Evolutionary conservation across 352 stramenopile genomes (phyloP), one percentile per base, ranked within the genome.

Genomic region (Globisporangium okanoganense): DNA sequence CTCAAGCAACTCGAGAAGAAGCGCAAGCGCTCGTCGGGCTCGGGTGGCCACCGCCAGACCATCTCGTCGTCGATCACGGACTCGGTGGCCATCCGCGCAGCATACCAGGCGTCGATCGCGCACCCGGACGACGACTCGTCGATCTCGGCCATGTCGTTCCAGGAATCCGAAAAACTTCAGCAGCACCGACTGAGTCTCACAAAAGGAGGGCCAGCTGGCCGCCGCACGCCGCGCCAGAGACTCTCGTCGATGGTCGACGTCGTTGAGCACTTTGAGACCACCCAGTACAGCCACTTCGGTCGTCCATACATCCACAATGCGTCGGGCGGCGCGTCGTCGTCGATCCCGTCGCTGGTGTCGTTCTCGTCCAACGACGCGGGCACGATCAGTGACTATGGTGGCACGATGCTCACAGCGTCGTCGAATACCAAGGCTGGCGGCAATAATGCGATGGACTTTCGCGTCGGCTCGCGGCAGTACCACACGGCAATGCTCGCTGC

Each of bases 131-230:
- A 84, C 38, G 50, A 76, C 56, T 88, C 76, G 13, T 87, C 78
- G 4, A 89, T 92, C 58, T 92, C 82, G 0, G 76, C 73, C 14
- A 56, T 85, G 2, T 90, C 80, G n/a, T 88, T 81, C 0, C 68
- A 72, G 2, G 82, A 90, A 45, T 92, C 82, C 2, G 80, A 90
- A 40, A 89, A 89, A 56, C 71, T 79, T 38, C 76, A 86, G 64
- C 78, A 81, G 44, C 76, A 86, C 52, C 76, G 79, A 13, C 53
- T 92, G 22, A 86, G 75, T 49, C 59, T 92, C 31, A 79, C 61
- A 33, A 59, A n/a, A 5, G 49, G 43, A 14, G 43, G 53, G 4
- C 48, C 47, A 35, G 44, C 20, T 20, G 56, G 56, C 5, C 43
- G 40, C 3, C 44, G 45, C n/a, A 61, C 60, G 24, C 43, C 52